phyloP scores from a whole-genome alignment of 805 yeast species.

The Candida corydali region DNA sequence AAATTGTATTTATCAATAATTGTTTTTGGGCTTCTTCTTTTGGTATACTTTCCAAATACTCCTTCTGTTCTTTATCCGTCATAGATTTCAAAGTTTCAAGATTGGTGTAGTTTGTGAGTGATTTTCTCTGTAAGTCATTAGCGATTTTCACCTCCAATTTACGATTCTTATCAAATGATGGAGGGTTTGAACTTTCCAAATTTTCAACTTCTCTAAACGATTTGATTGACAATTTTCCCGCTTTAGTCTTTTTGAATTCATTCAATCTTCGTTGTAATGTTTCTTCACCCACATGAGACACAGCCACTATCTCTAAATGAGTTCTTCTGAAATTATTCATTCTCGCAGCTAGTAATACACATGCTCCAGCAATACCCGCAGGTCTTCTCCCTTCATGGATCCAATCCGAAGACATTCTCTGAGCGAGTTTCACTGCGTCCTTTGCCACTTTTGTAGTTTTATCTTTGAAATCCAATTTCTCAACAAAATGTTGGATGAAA shows the following conservation, averaged over 20 bases:
- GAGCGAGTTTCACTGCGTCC: conserved; percentile 85
- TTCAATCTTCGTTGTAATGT: conserved; percentile 86
- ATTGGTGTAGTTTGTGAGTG: conserved; percentile 11
- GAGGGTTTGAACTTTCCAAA: conserved; percentile 64
- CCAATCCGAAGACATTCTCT: conserved; percentile 93
- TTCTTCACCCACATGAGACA: conserved; percentile 92
- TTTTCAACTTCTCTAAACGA: conserved; percentile 54
- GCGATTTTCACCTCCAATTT: conserved; percentile 42
- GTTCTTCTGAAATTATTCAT: conserved; percentile 94
- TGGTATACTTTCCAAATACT: conserved; percentile 6
- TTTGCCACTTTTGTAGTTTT: conserved; percentile 68
- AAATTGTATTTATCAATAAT: conserved; percentile 6
- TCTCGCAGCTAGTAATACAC: conserved; percentile 86
- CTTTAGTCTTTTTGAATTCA: conserved; percentile 76
- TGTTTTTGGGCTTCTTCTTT: conserved; percentile 10
- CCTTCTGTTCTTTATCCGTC: conserved; percentile 10
- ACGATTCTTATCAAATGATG: conserved; percentile 69
- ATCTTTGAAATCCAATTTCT: conserved; percentile 75
- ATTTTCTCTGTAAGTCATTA: conserved; percentile 22
- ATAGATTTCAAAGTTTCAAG: conserved; percentile 2
- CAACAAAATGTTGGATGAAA: conserved; percentile 91
- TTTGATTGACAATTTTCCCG: conserved; percentile 68
- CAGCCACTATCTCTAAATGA: conserved; percentile 90
- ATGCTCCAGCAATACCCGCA: conserved; percentile 98
- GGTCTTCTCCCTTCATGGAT: conserved; percentile 96